These are phyloP conservation scores for Metschnikowia henanensis DNA, from an alignment of 805 yeast genomes.

Conservation along the genomic window DNA sequence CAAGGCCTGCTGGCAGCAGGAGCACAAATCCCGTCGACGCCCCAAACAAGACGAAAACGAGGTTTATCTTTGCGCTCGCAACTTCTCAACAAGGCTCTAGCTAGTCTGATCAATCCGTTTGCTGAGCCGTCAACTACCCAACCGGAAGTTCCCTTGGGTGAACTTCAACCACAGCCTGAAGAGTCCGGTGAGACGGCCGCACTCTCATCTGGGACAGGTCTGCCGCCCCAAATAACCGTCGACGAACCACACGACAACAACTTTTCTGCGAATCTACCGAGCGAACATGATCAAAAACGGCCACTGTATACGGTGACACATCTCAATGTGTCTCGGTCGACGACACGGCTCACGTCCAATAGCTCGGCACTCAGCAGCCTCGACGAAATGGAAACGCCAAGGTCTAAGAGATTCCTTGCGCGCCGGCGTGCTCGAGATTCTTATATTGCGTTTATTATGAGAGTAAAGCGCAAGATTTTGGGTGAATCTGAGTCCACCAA, in stretches of 20 bases:
- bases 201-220: neutral
- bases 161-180: constrained; percentile 5
- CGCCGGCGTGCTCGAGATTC: constrained; percentile 12
- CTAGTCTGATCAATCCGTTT: constrained; percentile 19
- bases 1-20: neutral
- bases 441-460: constrained; percentile 33
- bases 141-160: constrained; percentile 5
- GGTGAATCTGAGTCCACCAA: constrained; percentile 8
- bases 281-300: constrained; percentile 2
- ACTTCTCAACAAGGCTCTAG: constrained; percentile 49
- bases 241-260: constrained; percentile 5
- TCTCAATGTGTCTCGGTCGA: constrained; percentile 10
- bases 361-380: constrained; percentile 7
- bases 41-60: constrained; percentile 45
- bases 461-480: constrained; percentile 5
- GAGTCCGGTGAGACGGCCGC: neutral
- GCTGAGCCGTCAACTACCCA: constrained; percentile 22
- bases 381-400: constrained; percentile 3
- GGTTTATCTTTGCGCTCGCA: constrained; percentile 71
- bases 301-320: constrained; percentile 6
- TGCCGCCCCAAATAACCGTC: constrained; percentile 9
- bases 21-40: constrained; percentile 11
- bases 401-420: constrained; percentile 7
- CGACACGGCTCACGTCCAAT: constrained; percentile 13
- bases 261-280: neutral